phyloP scores from a whole-genome alignment of 1,284 basidiomycete genomes.

The Pterula multifida region DNA sequence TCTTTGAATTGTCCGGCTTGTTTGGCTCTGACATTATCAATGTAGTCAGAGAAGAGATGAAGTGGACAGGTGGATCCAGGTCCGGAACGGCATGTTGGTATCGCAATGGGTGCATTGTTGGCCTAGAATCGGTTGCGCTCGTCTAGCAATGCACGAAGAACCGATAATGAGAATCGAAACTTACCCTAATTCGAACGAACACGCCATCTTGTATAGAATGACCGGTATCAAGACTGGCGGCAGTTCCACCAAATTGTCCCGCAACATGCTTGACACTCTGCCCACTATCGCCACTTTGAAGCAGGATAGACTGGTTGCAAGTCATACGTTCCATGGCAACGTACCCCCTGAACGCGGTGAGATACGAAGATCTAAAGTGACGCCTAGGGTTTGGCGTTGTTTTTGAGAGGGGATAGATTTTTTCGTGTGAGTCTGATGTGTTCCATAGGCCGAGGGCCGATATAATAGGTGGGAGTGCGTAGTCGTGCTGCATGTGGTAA shows the following conservation, averaged over 20 bases:
- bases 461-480: conserved; percentile 29
- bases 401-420: conserved; percentile 23
- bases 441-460: conserved; percentile 32
- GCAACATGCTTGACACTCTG: neutral
- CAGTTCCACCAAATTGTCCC: neutral
- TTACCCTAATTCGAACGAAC: neutral
- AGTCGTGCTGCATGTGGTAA: conserved; percentile 26
- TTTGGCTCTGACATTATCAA: neutral
- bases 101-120: neutral
- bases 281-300: conserved; percentile 6
- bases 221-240: neutral
- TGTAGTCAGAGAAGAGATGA: neutral
- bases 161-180: too few species aligned
- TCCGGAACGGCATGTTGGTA: neutral
- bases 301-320: conserved; percentile 14
- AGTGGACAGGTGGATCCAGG: neutral
- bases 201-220: neutral
- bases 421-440: conserved; percentile 14
- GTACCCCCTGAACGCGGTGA: conserved; percentile 28
- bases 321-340: conserved; percentile 27
- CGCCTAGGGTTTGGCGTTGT: conserved; percentile 18
- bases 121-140: neutral
- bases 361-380: conserved; percentile 24
- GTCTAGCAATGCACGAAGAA: too few species aligned
- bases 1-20: neutral